These are phyloP conservation scores for Fragaria nilgerrensis DNA, from an alignment of 306 rosid species.

Conservation along the genomic window DNA sequence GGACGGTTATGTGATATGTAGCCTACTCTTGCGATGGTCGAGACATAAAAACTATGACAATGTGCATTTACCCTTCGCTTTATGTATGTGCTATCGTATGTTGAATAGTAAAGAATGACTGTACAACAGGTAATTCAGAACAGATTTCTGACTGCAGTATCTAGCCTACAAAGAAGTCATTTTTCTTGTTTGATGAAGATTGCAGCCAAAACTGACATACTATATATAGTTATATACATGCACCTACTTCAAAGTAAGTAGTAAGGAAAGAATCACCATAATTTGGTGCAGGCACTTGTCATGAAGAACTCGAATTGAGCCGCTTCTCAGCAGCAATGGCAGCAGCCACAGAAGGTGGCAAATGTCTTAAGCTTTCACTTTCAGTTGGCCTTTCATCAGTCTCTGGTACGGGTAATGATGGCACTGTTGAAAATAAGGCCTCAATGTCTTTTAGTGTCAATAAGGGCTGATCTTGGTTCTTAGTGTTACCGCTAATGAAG, in stretches of 20 bases:
- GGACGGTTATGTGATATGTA: too few relatives aligned
- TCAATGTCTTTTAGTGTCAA: conserved; percentile 81
- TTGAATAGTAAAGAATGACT: too few relatives aligned
- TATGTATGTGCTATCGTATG: too few relatives aligned
- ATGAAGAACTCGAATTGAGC: conserved; percentile 35
- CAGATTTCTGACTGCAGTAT: too few relatives aligned
- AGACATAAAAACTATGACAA: too few relatives aligned
- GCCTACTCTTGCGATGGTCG: too few relatives aligned
- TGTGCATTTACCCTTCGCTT: too few relatives aligned
- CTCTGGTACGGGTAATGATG: conserved; percentile 38
- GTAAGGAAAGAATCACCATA: not conserved
- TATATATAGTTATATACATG: not conserved
- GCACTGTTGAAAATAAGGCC: conserved; percentile 56
- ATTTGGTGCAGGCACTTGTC: not conserved
- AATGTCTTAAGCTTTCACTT: conserved; percentile 47
- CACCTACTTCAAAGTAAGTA: conserved; percentile 1
- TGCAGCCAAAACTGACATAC: not conserved
- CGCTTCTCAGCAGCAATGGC: conserved; percentile 90
- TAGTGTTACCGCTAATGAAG: conserved; percentile 75
- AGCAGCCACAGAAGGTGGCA: conserved; percentile 85
- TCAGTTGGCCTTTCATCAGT: conserved; percentile 39
- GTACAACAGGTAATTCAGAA: too few relatives aligned
- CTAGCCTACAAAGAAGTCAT: too few relatives aligned
- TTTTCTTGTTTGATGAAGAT: not conserved
- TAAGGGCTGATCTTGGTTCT: conserved; percentile 77